Evolutionary conservation across 306 rosid genomes (phyloP), one percentile per base, ranked within the genome.

Genomic region (Arachis hypogaea): DNA sequence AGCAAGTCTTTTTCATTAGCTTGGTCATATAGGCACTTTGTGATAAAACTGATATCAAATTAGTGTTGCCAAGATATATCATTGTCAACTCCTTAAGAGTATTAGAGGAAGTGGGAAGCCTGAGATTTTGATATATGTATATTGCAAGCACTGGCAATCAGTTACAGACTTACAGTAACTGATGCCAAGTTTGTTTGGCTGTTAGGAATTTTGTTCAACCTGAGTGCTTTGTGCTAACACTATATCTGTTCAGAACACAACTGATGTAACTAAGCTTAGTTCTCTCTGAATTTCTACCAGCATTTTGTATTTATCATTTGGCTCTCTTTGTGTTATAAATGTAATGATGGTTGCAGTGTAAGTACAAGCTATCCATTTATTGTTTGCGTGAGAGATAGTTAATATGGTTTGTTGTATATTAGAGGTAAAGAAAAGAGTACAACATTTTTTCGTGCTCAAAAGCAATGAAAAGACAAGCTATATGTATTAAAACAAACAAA

Each of bases 401-500:
- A 61, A 11, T 29, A 2, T 66, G 55, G 71, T 59, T 58, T 51
- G 55, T 59, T 49, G 10, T 18, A 8, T 45, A 52, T 41, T 11
- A 16, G 45, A 51, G 45, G 67, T 22, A 18, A 62, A 9, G 22
- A 61, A 38, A 61, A 60, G 6, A 52, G 10, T 42, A 51, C 54
- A 43, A 16, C 22, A 4, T 1, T 49, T 49, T 50, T 50, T 0
- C 61, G n/a, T 63, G 33, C 33, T 42, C 65, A 63, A 49, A 33
- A 43, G 30, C 33, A 41, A 16, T 58, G 11, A 29, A 69, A 42
- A 36, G 12, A 42, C 36, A 55, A 77, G 73, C 59, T 45, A 2
- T 33, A 46, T 52, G 12, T 16, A 65, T 70, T 51, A 29, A 52
- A 33, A 50, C 47, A 62, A 62, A 33, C 62, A 61, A 73, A 50